Evolutionary conservation across 2,329 filamentous ascomycete species (phyloP), one percentile per base, ranked within the genome.

Genomic region (Cladorrhinum sp.): DNA sequence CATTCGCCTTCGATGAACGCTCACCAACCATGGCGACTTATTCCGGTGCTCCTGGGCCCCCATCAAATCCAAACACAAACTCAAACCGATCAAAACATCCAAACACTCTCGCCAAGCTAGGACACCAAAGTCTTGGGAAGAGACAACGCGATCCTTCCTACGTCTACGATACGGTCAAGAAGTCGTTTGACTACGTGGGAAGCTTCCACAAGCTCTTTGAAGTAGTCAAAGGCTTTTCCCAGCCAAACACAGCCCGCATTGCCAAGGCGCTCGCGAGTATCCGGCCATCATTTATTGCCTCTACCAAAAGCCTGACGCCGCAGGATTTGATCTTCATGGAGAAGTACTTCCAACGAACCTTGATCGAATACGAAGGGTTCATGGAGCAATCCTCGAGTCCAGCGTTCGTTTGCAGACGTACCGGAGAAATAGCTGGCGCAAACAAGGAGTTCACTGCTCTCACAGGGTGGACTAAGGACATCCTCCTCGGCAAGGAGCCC

Each of bases 291-390:
- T 95, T 99, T 72, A 94, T 98, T 65, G 88, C 92, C 10, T 96
- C 92, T 64, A 96, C 91, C 20, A 90, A 91, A 70, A 92, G 91
- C n/a, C 79, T 98, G 63, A 93, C 92, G 65, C 82, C 88, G 18
- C 89, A 95, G 69, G 95, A 99, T 74, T 80, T 98, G 26, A 87
- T 99, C 21, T 97, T 98, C 74, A 96, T 96, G 90, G 95, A 99
- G 74, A 96, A 96, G 76, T 96, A 91, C 70, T 92, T 98, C 72
- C 95, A 99, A 75, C 86, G 95, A 39, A 96, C 92, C 0, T 80
- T 98, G 10, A 92, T 92, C 71, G 92, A 96, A 72, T 96, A 96
- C 70, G 92, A 98, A 72, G 92, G 96, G 66, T 95, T 96, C 67
- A 90, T 97, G 79, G 87, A 91, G 60, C 87, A 92, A 65, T 92